Conservation (phyloP, 75 land plant species). For the Selaginella moellendorffii region DNA sequence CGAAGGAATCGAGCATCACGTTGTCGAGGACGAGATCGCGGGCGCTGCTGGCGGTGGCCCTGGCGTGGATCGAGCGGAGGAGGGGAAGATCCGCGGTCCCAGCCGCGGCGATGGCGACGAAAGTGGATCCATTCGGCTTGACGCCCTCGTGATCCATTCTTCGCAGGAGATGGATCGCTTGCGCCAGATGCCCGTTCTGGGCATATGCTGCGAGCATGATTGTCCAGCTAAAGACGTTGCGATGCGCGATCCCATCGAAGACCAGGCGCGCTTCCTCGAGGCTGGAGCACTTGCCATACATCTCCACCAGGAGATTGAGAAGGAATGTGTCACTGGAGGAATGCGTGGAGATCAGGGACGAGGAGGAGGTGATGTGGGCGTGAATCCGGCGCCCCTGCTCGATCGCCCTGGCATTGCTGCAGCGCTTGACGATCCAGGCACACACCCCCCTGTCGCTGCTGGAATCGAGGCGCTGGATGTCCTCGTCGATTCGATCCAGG, state of each 20-base stretch:
- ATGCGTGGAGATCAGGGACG: no score
- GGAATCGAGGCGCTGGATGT: background rate
- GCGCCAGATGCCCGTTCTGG: background rate
- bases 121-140: slow-evolving; percentile 5
- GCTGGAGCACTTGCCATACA: slow-evolving; percentile 1
- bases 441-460: background rate
- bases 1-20: background rate
- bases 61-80: background rate
- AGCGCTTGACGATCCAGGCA: background rate
- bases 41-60: background rate
- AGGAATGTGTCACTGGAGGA: background rate
- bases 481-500: background rate
- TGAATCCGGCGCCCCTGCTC: background rate
- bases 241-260: background rate
- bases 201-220: background rate
- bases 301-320: background rate
- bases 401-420: background rate
- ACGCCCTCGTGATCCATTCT: slow-evolving; percentile 1
- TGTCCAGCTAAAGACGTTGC: background rate
- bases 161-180: background rate
- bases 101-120: background rate
- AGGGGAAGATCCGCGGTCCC: background rate
- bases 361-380: background rate
- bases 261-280: background rate
- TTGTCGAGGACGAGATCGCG: background rate